Evolutionary conservation across 352 stramenopile genomes (phyloP), one percentile per base, ranked within the genome.

Genomic region (Phytophthora fragariaefolia): DNA sequence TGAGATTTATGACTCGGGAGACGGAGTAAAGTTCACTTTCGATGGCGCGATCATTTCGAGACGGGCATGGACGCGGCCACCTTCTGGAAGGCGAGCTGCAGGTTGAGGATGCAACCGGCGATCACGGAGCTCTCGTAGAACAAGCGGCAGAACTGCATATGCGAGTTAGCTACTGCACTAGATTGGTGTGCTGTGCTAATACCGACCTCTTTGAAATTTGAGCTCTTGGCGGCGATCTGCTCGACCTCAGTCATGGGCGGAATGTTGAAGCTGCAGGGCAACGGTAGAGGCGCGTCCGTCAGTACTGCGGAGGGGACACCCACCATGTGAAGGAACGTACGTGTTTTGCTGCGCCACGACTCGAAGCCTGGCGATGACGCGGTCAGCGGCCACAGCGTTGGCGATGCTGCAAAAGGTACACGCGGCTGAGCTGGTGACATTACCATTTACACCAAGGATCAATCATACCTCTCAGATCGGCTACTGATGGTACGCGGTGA

Each of bases 201-300:
- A 34, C 50, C 15, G 56, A 88, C 82, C 78, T 91, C 80, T 58
- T 73, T 80, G 72, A 88, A 89, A 47, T 26, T 82, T n/a, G 61
- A 52, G 63, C 80, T 81, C 61, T 84, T 87, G 54, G 76, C 74
- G 15, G 77, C 74, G 43, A 88, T 71, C 46, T 73, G 65, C 63
- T 91, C 80, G 22, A 86, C 69, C 34, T 86, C 80, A 9, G 36
- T 40, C 36, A 89, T 83, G 15, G 76, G 82, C 42, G 82, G 82
- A 15, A 79, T 79, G 22, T 63, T 72, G 34, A 83, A 80, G 50
- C 80, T 81, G 43, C 9, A 24, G 18, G 1, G n/a, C 3, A 45
- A 51, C 10, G 40, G 43, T 20, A 60, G 6, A 62, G 42, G 1
- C 13, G 34, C 18, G 18, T n/a, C 6, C 7, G 15, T 43, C 22